These are phyloP conservation scores for Kazachstania sp. DNA, from an alignment of 1,139 yeast genomes.

Conservation along the genomic window DNA sequence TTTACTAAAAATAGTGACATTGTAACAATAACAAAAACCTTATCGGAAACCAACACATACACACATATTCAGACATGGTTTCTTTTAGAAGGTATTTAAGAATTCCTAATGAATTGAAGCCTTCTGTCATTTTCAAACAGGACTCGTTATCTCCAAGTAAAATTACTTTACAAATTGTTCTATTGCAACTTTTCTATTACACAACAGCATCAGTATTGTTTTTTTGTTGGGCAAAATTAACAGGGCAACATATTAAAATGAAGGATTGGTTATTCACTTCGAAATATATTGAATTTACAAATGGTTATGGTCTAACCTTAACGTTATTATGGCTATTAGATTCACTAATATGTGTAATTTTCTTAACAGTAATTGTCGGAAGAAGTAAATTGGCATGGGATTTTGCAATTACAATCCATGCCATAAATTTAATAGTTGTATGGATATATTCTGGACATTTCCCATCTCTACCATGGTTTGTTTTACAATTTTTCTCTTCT, in stretches of 20 bases:
- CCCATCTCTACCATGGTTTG: constrained; percentile 84
- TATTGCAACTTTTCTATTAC: constrained; percentile 61
- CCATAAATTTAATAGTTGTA: constrained; percentile 62
- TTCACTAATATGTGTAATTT: constrained; percentile 66
- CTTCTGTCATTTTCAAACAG: constrained; percentile 30
- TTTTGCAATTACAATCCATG: constrained; percentile 83
- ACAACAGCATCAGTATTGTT: constrained; percentile 51
- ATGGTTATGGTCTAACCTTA: constrained; percentile 71
- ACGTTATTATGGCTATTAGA: constrained; percentile 73
- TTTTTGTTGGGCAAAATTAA: constrained; percentile 46
- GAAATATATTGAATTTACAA: constrained; percentile 64
- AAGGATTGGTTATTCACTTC: constrained; percentile 68
- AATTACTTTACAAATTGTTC: constrained; percentile 46
- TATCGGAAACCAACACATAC: not conserved
- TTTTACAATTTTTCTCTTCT: constrained; percentile 61
- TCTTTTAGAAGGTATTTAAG: constrained; percentile 27
- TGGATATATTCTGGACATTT: constrained; percentile 57
- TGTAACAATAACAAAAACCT: not conserved
- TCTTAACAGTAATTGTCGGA: constrained; percentile 81
- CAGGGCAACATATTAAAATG: constrained; percentile 55
- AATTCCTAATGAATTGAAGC: constrained; percentile 25
- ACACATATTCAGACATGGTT: constrained; percentile 11
- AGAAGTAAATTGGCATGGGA: constrained; percentile 93
- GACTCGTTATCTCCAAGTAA: constrained; percentile 37
- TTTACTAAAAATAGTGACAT: no score